Evolutionary conservation across 106 monocot genomes (phyloP).

Genomic region (Allium fistulosum): DNA sequence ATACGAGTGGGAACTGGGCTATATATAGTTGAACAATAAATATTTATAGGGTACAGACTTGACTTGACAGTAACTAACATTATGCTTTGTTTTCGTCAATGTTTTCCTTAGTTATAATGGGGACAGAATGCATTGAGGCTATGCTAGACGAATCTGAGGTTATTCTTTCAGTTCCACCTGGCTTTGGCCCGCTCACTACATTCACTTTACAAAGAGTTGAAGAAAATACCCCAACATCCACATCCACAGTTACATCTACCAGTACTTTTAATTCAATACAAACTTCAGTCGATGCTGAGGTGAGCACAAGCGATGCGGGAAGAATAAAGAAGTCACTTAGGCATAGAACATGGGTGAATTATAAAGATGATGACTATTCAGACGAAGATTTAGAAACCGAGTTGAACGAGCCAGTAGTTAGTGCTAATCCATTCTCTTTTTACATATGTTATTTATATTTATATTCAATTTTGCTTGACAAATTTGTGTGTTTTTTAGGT

Average conservation of each 20-base stretch:
- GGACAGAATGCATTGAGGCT: conserved; percentile 32
- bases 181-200: conserved; percentile 41
- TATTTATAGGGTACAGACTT: no score
- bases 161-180: conserved; percentile 60
- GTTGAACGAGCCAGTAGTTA: conserved; percentile 28
- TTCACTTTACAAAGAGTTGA: conserved; percentile 35
- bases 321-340: conserved; percentile 47
- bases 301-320: conserved; percentile 11
- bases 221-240: conserved; percentile 2
- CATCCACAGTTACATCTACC: conserved; percentile 2
- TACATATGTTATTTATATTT: background rate
- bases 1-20: no score
- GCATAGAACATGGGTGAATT: conserved; percentile 60
- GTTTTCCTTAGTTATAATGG: conserved; percentile 22
- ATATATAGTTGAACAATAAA: no score
- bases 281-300: conserved; percentile 9
- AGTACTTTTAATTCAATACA: conserved; percentile 2
- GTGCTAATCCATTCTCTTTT: conserved; percentile 1
- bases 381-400: conserved; percentile 46
- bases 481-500: conserved; percentile 10
- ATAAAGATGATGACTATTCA: conserved; percentile 39
- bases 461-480: background rate
- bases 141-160: conserved; percentile 20
- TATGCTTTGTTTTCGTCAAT: background rate
- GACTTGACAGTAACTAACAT: no score